A percentile compares a stretch with the other conserved stretches of the same genome.
Evolutionary conservation across 2,329 filamentous ascomycete genomes (phyloP).

Genomic region (Cucurbitaria berberidis): DNA sequence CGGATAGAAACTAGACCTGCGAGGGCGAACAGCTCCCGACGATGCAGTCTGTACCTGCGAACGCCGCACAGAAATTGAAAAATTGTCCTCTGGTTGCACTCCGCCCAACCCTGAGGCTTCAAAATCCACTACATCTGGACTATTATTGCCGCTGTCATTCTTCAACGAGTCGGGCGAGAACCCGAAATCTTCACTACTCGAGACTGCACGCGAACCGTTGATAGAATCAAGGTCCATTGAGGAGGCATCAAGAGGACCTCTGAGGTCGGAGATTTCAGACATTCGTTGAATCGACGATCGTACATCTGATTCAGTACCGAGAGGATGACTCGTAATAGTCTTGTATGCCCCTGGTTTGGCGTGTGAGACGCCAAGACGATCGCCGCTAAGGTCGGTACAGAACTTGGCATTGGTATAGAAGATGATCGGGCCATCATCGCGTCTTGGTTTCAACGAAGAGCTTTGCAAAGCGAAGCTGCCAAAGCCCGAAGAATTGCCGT

Average conservation of each 20-base stretch:
- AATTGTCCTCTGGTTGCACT: conserved; percentile 63
- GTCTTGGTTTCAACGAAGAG: conserved; percentile 57
- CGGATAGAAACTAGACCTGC: conserved; percentile 26
- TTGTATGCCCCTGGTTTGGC: conserved; percentile 37
- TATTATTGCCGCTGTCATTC: conserved; percentile 30
- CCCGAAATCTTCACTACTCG: conserved; percentile 39
- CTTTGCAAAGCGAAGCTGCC: conserved; percentile 56
- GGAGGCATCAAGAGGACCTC: conserved; percentile 31
- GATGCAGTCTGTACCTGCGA: conserved; percentile 25
- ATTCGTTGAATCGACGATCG: neutral
- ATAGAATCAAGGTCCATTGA: conserved; percentile 28
- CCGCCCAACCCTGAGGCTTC: conserved; percentile 64
- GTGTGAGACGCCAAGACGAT: conserved; percentile 48
- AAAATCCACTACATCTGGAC: conserved; percentile 45
- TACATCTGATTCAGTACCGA: conserved; percentile 29
- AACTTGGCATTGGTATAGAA: conserved; percentile 83
- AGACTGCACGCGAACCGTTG: conserved; percentile 40
- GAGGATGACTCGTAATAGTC: conserved; percentile 37
- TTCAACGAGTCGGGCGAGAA: conserved; percentile 46
- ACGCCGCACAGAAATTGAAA: conserved; percentile 58
- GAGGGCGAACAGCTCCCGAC: conserved; percentile 1
- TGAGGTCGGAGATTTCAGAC: conserved; percentile 38
- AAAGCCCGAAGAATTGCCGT: conserved; percentile 51
- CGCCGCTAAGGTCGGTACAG: conserved; percentile 78
- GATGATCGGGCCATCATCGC: conserved; percentile 75